Evolutionary conservation across 352 stramenopile species (phyloP).

Genomic region (Peronospora destructor): DNA sequence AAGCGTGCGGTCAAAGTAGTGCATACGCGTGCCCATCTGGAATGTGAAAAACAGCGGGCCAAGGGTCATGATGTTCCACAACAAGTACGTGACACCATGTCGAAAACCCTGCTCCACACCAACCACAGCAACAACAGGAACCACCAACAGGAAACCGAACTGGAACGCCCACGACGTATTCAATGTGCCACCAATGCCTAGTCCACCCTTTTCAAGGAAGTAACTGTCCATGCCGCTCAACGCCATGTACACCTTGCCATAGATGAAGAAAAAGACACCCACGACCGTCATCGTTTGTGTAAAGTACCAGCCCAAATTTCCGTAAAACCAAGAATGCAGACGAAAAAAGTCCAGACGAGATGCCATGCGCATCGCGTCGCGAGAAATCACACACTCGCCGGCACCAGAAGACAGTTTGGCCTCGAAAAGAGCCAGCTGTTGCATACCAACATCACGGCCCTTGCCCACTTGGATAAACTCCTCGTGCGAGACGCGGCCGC

Average conservation of each 20-base stretch:
- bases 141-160: constrained; percentile 94
- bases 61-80: constrained; percentile 94
- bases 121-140: constrained; percentile 96
- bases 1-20: constrained; percentile 98
- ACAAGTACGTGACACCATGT: constrained; percentile 87
- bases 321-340: constrained; percentile 97
- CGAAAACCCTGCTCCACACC: constrained; percentile 95
- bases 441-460: constrained; percentile 98
- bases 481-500: constrained; percentile 69
- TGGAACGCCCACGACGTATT: constrained; percentile 94
- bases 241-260: constrained; percentile 95
- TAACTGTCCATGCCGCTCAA: constrained; percentile 89
- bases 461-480: constrained; percentile 91
- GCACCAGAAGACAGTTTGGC: constrained; percentile 95
- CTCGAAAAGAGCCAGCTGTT: constrained; percentile 97
- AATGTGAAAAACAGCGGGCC: constrained; percentile 99
- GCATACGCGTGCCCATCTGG: constrained; percentile 97
- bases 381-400: constrained; percentile 95
- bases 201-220: constrained; percentile 87
- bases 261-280: constrained; percentile 97
- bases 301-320: constrained; percentile 98
- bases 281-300: constrained; percentile 96
- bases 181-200: constrained; percentile 92
- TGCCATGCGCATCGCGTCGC: constrained; percentile 94
- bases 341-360: constrained; percentile 96